Evolutionary conservation across 2,329 filamentous ascomycete genomes (phyloP).

Genomic region (Stemphylium lycopersici): DNA sequence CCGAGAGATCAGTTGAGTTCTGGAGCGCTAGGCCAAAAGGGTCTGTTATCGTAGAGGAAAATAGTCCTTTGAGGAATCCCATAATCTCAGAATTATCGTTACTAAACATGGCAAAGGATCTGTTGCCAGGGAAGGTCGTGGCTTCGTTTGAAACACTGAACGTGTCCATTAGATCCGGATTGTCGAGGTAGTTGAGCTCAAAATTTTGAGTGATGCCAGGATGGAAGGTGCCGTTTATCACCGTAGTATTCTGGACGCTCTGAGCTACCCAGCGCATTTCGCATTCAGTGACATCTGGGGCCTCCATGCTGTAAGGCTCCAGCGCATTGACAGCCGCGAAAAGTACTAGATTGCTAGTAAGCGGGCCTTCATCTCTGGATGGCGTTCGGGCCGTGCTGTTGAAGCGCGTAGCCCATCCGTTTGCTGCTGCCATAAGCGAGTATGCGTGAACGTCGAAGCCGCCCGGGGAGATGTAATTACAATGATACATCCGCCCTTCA

Average conservation of each 20-base stretch:
- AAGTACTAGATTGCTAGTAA: not conserved
- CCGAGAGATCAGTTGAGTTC: not conserved
- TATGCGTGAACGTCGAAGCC: not conserved
- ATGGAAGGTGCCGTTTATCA: constrained; percentile 3
- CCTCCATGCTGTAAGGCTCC: not conserved
- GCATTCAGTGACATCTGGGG: not conserved
- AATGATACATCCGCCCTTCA: too few relatives aligned
- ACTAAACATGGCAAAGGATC: not conserved
- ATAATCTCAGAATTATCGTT: not conserved
- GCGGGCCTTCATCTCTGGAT: too few relatives aligned
- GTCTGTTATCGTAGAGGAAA: not conserved
- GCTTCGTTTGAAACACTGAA: not conserved
- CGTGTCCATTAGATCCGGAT: not conserved
- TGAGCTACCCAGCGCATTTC: constrained; percentile 1
- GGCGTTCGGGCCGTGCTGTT: not conserved
- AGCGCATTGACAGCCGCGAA: not conserved
- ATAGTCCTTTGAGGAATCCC: not conserved
- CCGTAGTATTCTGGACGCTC: not conserved
- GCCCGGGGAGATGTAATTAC: not conserved
- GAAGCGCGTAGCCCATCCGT: not conserved
- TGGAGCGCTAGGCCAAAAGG: not conserved
- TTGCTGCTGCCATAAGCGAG: too few relatives aligned
- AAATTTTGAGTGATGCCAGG: not conserved
- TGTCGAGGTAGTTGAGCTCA: not conserved
- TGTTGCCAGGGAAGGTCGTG: not conserved